Evolutionary conservation across 164 flowering plant species (phyloP), one percentile per base, ranked within the genome.

Genomic region (Magnolia officinalis): DNA sequence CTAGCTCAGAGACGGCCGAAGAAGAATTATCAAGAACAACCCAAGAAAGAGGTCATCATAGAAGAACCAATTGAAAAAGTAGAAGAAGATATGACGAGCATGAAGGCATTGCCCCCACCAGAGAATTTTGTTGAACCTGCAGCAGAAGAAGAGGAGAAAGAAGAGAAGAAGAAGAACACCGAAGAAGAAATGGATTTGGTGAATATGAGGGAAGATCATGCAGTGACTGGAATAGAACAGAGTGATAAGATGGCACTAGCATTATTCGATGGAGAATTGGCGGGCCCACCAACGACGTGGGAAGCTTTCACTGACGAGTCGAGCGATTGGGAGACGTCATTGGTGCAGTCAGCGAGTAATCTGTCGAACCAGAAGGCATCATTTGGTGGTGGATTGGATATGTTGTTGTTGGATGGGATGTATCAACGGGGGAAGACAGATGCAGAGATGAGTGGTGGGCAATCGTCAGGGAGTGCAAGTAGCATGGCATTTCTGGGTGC

Each of bases 281-380:
- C 83, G 1, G 29, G 21, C 84, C 66, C 78, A 1, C 18, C 86
- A 2, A 74, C 83, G 0, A 77, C 81, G n/a, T 90, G 97, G 98
- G 88, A 86, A 74, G 89, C 95, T 0, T 89, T 89, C 80, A 71
- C 24, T 6, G 11, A 70, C 37, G 74, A 71, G 4, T 85, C 86
- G 1, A 80, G 82, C 1, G 94, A 92, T 63, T 94, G 99, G 99
- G 98, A 96, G 80, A 77, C 88, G 10, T 86, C 87, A 14, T 77
- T 90, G 68, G 90, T 87, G 52, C 69, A 82, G 51, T 79, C 93
- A 0, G 75, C 83, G 0, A 87, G 86, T 70, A 76, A 79, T 21
- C 75, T 87, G 49, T 73, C 87, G 1, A 79, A 79, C 55, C 88
- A 87, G 55, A 81, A 78, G 76, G 11, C 79, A 1, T 8, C 72